Conservation (phyloP, 1,284 basidiomycete genomes). For the Ceraceosorus bombacis region DNA sequence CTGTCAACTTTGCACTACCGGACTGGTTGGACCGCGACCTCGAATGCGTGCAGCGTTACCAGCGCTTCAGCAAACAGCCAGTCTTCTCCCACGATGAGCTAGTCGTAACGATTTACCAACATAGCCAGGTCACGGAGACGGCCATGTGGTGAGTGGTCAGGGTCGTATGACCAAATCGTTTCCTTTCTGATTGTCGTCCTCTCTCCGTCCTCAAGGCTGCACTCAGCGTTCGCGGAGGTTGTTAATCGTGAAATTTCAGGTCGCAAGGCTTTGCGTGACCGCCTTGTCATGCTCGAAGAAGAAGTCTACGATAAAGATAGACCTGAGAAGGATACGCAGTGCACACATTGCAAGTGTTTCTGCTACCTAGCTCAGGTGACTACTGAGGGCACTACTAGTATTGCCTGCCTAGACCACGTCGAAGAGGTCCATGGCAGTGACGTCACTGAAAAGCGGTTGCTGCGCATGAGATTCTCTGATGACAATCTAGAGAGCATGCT, state of each 20-base stretch:
- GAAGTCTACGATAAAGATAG: slow-evolving; percentile 69
- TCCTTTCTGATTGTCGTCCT: too few species aligned
- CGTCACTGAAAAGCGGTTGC: slow-evolving; percentile 55
- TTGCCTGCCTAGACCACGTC: slow-evolving; percentile 80
- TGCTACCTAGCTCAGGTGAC: slow-evolving; percentile 88
- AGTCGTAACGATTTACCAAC: slow-evolving; percentile 85
- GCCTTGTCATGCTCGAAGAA: slow-evolving; percentile 59
- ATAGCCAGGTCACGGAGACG: slow-evolving; percentile 85
- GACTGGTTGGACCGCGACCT: slow-evolving; percentile 86
- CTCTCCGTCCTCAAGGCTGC: slow-evolving; percentile 49
- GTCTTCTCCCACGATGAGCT: slow-evolving; percentile 98
- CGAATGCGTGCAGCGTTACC: slow-evolving; percentile 76
- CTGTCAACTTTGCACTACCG: slow-evolving; percentile 95
- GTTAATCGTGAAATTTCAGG: slow-evolving; percentile 69
- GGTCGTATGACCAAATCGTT: not conserved
- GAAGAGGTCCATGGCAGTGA: slow-evolving; percentile 67
- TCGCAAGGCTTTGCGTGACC: slow-evolving; percentile 55
- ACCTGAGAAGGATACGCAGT: slow-evolving; percentile 89
- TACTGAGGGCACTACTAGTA: slow-evolving; percentile 54
- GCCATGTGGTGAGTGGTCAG: slow-evolving; percentile 62
- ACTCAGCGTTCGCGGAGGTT: slow-evolving; percentile 79
- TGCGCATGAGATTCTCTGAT: slow-evolving; percentile 77
- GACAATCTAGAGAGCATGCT: slow-evolving; percentile 56
- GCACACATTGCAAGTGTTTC: slow-evolving; percentile 83
- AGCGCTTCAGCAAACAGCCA: slow-evolving; percentile 79